A percentile compares a stretch with the other conserved stretches of the same genome.
phyloP scores from a whole-genome alignment of 225 moss, liverwort and hornwort genomes.

The Marchantia paleacea region DNA sequence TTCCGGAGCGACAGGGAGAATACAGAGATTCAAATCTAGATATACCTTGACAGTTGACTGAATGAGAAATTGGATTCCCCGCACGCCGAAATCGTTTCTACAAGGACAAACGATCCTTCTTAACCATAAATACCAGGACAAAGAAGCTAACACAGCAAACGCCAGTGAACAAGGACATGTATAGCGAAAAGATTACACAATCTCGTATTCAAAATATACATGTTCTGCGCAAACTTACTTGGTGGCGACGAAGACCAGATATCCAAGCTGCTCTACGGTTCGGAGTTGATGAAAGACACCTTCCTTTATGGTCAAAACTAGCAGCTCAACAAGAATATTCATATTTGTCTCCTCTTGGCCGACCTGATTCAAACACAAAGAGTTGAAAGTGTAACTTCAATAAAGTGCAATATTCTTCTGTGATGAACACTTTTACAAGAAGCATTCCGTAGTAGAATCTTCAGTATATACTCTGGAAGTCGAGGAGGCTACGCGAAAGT shows the following conservation, averaged over 20 bases:
- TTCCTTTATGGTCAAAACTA: conserved; percentile 86
- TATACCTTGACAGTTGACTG: conserved; percentile 93
- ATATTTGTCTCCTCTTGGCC: conserved; percentile 65
- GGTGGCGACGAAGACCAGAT: conserved; percentile 83
- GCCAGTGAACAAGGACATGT: neutral
- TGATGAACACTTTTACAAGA: too few species aligned
- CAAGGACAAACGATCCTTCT: conserved; percentile 12
- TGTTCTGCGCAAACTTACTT: conserved; percentile 49
- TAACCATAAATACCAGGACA: neutral
- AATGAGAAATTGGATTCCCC: conserved; percentile 94
- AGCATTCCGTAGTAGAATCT: too few species aligned
- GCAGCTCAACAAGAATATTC: conserved; percentile 82
- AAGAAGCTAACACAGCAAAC: neutral
- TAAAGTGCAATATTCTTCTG: too few species aligned
- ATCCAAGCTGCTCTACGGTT: conserved; percentile 97
- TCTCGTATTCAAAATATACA: too few species aligned
- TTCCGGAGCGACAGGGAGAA: too few species aligned
- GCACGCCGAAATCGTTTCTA: conserved; percentile 92
- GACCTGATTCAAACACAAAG: conserved; percentile 45
- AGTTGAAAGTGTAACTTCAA: too few species aligned
- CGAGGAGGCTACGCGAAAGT: too few species aligned
- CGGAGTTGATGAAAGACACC: conserved; percentile 97
- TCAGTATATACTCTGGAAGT: too few species aligned
- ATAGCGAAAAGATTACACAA: neutral
- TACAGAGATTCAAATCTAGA: too few species aligned